These are phyloP conservation scores for Scleroderma bovista DNA, from an alignment of 768 basidiomycete genomes.

Conservation along the genomic window DNA sequence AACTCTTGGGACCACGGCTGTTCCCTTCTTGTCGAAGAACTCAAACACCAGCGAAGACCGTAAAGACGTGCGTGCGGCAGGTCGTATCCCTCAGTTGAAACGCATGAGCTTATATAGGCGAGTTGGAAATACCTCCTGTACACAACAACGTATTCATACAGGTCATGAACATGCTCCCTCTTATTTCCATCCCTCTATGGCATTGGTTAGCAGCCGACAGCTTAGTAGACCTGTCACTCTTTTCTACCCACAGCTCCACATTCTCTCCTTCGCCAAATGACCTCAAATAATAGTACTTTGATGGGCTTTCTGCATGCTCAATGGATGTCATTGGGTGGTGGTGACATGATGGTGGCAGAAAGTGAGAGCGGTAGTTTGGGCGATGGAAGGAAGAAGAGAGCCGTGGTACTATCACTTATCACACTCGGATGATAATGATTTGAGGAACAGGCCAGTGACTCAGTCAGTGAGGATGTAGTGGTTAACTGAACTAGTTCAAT, in stretches of 20 bases:
- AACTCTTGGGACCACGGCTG: constrained; percentile 79
- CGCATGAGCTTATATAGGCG: neutral
- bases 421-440: constrained; percentile 1
- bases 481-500: constrained; percentile 44
- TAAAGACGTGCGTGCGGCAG: no score
- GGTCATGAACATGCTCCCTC: constrained; percentile 48
- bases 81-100: constrained; percentile 73
- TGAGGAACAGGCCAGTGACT: constrained; percentile 25
- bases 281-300: constrained; percentile 31
- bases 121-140: neutral
- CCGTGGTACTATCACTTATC: neutral
- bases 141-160: constrained; percentile 21
- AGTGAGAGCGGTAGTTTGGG: constrained; percentile 40
- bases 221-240: constrained; percentile 1
- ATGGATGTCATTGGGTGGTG: constrained; percentile 22
- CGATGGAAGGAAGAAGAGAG: constrained; percentile 44
- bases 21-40: constrained; percentile 95
- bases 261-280: constrained; percentile 23
- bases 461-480: constrained; percentile 53
- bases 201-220: constrained; percentile 7
- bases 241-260: constrained; percentile 12
- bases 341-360: constrained; percentile 34
- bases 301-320: constrained; percentile 37
- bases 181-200: constrained; percentile 25
- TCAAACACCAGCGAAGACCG: constrained; percentile 97